Percentiles rank a stretch among this genome's conserved stretches.
These are phyloP conservation scores for Epichloe glyceriae DNA, from an alignment of 2,329 filamentous ascomycete species.

Conservation along the genomic window DNA sequence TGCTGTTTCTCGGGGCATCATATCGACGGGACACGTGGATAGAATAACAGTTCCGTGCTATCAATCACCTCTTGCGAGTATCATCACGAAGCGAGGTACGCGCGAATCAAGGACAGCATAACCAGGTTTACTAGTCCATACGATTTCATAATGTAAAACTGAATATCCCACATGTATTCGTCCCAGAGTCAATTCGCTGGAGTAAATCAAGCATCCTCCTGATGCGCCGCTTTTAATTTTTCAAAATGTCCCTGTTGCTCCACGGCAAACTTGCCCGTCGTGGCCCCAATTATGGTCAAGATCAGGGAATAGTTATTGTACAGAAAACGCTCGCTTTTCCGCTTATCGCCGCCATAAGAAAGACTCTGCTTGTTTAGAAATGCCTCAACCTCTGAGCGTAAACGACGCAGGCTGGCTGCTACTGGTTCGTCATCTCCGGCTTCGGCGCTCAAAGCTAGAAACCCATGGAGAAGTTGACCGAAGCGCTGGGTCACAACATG, in stretches of 20 bases:
- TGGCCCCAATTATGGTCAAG: conserved; percentile 79
- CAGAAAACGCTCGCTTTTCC: conserved; percentile 76
- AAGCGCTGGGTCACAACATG: conserved; percentile 93
- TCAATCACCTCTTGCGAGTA: not conserved
- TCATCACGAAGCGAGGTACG: not conserved
- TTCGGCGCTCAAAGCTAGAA: conserved; percentile 73
- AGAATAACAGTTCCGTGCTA: not conserved
- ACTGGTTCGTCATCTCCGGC: conserved; percentile 92
- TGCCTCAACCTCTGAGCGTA: conserved; percentile 70
- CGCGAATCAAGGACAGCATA: too few species aligned
- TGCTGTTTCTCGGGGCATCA: not conserved
- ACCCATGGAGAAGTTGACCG: conserved; percentile 77
- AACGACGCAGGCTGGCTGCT: conserved; percentile 60
- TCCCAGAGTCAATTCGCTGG: not conserved
- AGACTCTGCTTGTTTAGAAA: conserved; percentile 71
- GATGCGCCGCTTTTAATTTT: conserved; percentile 45
- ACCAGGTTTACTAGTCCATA: too few species aligned
- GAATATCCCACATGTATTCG: not conserved
- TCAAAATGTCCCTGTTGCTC: conserved; percentile 71
- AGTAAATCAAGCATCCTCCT: conserved; percentile 25
- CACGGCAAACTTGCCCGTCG: conserved; percentile 55
- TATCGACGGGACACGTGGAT: not conserved
- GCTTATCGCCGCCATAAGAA: conserved; percentile 55
- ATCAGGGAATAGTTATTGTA: conserved; percentile 95
- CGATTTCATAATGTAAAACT: not conserved